Percentiles rank a stretch among this genome's conserved stretches.
These are phyloP conservation scores for Oxyria digyna DNA, from an alignment of 148 eudicot species.

Conservation along the genomic window DNA sequence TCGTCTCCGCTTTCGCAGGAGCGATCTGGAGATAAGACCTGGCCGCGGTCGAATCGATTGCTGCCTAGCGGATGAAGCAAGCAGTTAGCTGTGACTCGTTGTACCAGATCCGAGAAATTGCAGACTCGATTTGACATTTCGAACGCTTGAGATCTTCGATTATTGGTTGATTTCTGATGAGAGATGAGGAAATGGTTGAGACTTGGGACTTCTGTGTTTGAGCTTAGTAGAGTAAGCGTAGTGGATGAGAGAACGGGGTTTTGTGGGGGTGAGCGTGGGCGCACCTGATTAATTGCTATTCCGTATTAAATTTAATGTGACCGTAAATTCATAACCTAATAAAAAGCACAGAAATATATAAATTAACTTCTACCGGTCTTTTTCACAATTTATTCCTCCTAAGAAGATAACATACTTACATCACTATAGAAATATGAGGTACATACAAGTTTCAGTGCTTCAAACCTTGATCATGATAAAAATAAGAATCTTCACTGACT, in stretches of 20 bases:
- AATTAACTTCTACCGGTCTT: not conserved
- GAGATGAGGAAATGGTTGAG: not conserved
- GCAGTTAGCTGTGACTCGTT: slow-evolving; percentile 84
- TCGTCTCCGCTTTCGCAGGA: slow-evolving; percentile 6
- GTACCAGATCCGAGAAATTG: slow-evolving; percentile 93
- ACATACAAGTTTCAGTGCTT: too few species aligned
- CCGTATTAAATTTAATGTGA: too few species aligned
- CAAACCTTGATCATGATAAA: not conserved
- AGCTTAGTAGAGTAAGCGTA: not conserved
- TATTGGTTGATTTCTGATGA: not conserved
- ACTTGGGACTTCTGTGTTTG: not conserved
- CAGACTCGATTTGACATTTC: slow-evolving; percentile 29
- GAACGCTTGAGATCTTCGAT: not conserved
- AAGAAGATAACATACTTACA: too few species aligned
- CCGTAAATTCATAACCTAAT: not conserved
- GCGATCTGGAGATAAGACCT: slow-evolving; percentile 21
- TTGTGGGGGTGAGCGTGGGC: not conserved
- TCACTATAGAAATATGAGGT: too few species aligned
- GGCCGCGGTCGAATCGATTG: slow-evolving; percentile 23
- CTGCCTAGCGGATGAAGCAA: slow-evolving; percentile 67
- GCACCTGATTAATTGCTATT: not conserved
- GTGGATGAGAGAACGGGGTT: slow-evolving; percentile 2
- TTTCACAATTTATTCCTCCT: not conserved
- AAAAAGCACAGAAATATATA: too few species aligned
- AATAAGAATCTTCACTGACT: not conserved